phyloP scores from a whole-genome alignment of 2,329 filamentous ascomycete species.

The Stylonectria norvegica region DNA sequence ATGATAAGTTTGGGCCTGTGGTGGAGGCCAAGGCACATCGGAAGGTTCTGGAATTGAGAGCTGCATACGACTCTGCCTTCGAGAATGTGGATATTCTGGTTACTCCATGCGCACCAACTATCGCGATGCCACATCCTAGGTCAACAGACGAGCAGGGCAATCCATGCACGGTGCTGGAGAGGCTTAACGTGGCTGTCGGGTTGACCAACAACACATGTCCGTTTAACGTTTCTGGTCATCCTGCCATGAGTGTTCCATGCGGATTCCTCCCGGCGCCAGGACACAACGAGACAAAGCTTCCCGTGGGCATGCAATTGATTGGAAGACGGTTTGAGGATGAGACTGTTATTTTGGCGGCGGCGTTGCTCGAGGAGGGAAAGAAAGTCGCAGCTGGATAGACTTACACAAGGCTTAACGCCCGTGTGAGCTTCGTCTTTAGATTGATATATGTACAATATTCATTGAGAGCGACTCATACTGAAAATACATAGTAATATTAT shows the following conservation, averaged over 20 bases:
- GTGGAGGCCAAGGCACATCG: slow-evolving; percentile 45
- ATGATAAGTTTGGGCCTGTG: slow-evolving; percentile 20
- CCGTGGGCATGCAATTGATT: slow-evolving; percentile 31
- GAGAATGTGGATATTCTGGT: slow-evolving; percentile 45
- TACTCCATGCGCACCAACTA: slow-evolving; percentile 45
- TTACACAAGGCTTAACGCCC: too few species aligned
- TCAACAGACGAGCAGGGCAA: slow-evolving; percentile 24
- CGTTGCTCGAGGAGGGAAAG: slow-evolving; percentile 23
- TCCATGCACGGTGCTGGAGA: slow-evolving; percentile 31
- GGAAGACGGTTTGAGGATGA: slow-evolving; percentile 29
- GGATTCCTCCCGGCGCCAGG: slow-evolving; percentile 16
- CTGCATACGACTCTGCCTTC: slow-evolving; percentile 45
- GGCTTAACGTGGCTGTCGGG: slow-evolving; percentile 42
- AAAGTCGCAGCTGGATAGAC: too few species aligned
- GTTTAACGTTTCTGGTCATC: slow-evolving; percentile 50
- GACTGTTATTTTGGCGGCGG: slow-evolving; percentile 18
- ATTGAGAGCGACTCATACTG: too few species aligned
- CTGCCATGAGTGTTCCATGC: slow-evolving; percentile 45
- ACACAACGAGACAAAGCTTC: slow-evolving; percentile 16
- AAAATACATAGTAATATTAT: too few species aligned
- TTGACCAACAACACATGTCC: slow-evolving; percentile 44
- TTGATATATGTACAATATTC: too few species aligned
- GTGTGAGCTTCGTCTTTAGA: too few species aligned
- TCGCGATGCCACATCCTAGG: slow-evolving; percentile 36
- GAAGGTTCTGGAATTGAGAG: slow-evolving; percentile 37